Evolutionary conservation across 257 asterid species (phyloP), one percentile per base, ranked within the genome.

Genomic region (Haberlea rhodopensis): DNA sequence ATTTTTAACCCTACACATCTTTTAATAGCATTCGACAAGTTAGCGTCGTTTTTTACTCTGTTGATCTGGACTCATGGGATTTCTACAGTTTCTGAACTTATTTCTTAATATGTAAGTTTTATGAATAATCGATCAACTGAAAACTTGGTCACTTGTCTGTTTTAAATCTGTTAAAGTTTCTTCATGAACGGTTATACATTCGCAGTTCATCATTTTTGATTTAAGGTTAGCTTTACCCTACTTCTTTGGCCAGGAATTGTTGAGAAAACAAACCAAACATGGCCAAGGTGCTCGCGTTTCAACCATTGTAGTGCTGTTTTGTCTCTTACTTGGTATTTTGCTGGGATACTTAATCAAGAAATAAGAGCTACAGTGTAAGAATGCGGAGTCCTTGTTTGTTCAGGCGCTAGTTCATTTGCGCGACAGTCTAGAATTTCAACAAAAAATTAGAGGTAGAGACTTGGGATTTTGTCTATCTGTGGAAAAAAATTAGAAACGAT

Each of bases 281-380:
- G 82, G 67, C 56, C 78, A 71, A 69, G 78, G 77, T 15, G 77
- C 78, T 23, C 71, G 79, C 18, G 61, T 78, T 60, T 85, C 94
- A 56, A 16, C 76, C 20, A 49, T 60, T 0, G 67, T 78, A 21
- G 62, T 83, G 43, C 65, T 85, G 19, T 46, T 85, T 45, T 77
- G 85, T 57, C 68, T 89, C 31, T 5, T 87, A 52, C 5, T 85
- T 0, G 94, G 95, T 60, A 56, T 87, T 34, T 70, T 81, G 73
- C 53, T 78, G 9, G 95, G 95, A 58, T 87, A 83, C 78, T 73
- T 78, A 51, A 69, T 85, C 81, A 74, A 67, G 68, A 75, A 55
- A 27, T 71, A n/a, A n/a, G n/a, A n/a, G n/a, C n/a, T n/a, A n/a
- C n/a, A 65, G 10, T 45, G 59, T 56, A 22, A 28, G 76, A 70